Percentiles rank a stretch among this genome's conserved stretches.
Conservation (phyloP, 2,329 filamentous ascomycete species). For the Alternaria burnsii region DNA sequence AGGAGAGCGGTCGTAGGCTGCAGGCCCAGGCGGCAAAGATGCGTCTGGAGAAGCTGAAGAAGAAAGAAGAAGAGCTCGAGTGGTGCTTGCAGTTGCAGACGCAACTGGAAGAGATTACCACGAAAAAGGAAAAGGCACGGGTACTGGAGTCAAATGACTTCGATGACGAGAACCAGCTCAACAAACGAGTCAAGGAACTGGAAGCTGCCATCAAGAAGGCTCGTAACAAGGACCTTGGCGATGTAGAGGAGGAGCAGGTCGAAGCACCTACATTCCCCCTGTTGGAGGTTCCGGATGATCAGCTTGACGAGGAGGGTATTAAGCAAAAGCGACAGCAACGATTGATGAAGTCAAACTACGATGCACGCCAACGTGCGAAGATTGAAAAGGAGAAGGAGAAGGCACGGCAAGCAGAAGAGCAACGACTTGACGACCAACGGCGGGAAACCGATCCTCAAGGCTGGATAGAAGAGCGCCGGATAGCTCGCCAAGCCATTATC, state of each 20-base stretch:
- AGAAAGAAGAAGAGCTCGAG: constrained; percentile 93
- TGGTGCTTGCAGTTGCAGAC: constrained; percentile 88
- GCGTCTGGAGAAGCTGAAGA: constrained; percentile 92
- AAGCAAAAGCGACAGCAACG: constrained; percentile 94
- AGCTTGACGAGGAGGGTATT: constrained; percentile 88
- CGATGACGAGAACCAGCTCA: constrained; percentile 87
- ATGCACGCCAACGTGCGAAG: constrained; percentile 91
- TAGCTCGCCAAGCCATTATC: constrained; percentile 73
- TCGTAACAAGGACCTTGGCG: constrained; percentile 90
- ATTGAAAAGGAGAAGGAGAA: constrained; percentile 95
- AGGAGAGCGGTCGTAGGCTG: constrained; percentile 87
- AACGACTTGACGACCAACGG: constrained; percentile 82
- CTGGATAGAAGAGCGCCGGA: constrained; percentile 85
- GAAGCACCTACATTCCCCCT: constrained; percentile 87
- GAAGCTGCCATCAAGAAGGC: constrained; percentile 90
- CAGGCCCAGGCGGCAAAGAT: constrained; percentile 98
- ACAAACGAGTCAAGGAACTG: constrained; percentile 84
- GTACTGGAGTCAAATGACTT: constrained; percentile 90
- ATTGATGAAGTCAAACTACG: constrained; percentile 92
- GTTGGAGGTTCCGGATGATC: constrained; percentile 86
- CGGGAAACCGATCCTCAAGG: constrained; percentile 83
- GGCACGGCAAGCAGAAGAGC: constrained; percentile 81
- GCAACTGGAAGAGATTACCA: constrained; percentile 74
- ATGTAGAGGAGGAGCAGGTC: constrained; percentile 76
- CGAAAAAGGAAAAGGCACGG: constrained; percentile 83